Percentiles rank a stretch among this genome's conserved stretches.
Conservation (phyloP, 257 asterid species). For the Orobanche coerulescens region DNA sequence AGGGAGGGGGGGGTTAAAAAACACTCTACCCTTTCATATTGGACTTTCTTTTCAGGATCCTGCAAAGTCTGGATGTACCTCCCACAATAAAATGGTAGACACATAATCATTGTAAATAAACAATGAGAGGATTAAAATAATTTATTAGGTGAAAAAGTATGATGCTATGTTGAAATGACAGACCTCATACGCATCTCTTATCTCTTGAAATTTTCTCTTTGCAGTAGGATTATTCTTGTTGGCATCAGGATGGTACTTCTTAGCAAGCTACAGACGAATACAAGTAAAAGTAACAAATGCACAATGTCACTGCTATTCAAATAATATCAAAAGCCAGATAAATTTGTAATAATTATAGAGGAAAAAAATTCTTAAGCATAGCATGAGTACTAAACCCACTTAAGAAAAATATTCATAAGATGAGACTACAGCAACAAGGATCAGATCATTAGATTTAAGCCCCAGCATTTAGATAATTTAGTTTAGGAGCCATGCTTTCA, state of each 20-base stretch:
- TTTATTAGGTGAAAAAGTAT: slow-evolving; percentile 19
- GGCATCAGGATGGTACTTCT: slow-evolving; percentile 94
- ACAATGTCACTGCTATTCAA: slow-evolving; percentile 8
- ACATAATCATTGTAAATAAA: slow-evolving; percentile 18
- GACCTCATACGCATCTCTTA: slow-evolving; percentile 96
- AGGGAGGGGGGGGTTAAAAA: slow-evolving; percentile 8
- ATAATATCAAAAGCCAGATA: not conserved
- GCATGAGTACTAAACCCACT: slow-evolving; percentile 1
- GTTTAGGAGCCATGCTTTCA: too few species aligned
- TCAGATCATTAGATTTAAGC: too few species aligned
- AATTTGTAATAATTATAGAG: slow-evolving; percentile 1
- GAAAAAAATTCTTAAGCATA: slow-evolving; percentile 4
- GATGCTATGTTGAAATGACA: slow-evolving; percentile 19
- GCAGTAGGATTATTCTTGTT: slow-evolving; percentile 78
- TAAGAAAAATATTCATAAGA: slow-evolving; percentile 1
- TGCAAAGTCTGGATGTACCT: slow-evolving; percentile 67
- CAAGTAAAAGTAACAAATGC: slow-evolving; percentile 1
- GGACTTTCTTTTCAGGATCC: slow-evolving; percentile 71
- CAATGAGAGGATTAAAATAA: slow-evolving; percentile 18
- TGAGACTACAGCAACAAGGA: too few species aligned
- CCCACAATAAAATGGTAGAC: slow-evolving; percentile 32
- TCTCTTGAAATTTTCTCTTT: slow-evolving; percentile 87
- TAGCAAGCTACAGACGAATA: slow-evolving; percentile 61
- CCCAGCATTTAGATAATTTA: too few species aligned
- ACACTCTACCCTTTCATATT: slow-evolving; percentile 63